Conservation (phyloP, 2,329 filamentous ascomycete genomes). For the Nemania serpens region DNA sequence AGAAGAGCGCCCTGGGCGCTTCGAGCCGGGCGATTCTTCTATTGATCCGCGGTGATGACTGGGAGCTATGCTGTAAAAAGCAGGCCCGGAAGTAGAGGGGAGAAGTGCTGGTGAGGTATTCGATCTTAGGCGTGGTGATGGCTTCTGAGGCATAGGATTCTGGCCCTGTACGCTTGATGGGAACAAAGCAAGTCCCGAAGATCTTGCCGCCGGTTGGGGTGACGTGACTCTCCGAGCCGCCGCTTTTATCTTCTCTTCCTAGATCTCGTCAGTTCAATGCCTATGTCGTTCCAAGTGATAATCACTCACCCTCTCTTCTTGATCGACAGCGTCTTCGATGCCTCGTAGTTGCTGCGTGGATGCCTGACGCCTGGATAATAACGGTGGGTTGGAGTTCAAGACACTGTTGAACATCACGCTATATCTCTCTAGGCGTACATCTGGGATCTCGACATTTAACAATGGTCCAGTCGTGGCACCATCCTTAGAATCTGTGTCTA, state of each 20-base stretch:
- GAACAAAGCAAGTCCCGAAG: slow-evolving; percentile 54
- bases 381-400: slow-evolving; percentile 54
- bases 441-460: slow-evolving; percentile 80
- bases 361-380: slow-evolving; percentile 63
- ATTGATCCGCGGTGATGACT: slow-evolving; percentile 28
- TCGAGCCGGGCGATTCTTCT: slow-evolving; percentile 15
- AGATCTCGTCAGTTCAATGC: slow-evolving; percentile 23
- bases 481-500: slow-evolving; percentile 25
- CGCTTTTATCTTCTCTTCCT: slow-evolving; percentile 11
- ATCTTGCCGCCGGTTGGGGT: slow-evolving; percentile 48
- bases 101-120: slow-evolving; percentile 59
- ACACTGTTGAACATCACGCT: slow-evolving; percentile 90
- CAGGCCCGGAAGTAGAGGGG: slow-evolving; percentile 48
- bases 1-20: slow-evolving; percentile 27
- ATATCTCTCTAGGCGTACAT: slow-evolving; percentile 80
- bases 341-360: slow-evolving; percentile 62
- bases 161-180: slow-evolving; percentile 42
- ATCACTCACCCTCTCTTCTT: slow-evolving; percentile 44
- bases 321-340: slow-evolving; percentile 51
- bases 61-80: slow-evolving; percentile 39
- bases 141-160: slow-evolving; percentile 33
- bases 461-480: slow-evolving; percentile 41
- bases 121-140: slow-evolving; percentile 52
- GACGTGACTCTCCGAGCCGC: slow-evolving; percentile 53
- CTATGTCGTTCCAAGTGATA: neutral